These are phyloP conservation scores for Phytophthora litchii DNA, from an alignment of 352 stramenopile species.

Conservation along the genomic window DNA sequence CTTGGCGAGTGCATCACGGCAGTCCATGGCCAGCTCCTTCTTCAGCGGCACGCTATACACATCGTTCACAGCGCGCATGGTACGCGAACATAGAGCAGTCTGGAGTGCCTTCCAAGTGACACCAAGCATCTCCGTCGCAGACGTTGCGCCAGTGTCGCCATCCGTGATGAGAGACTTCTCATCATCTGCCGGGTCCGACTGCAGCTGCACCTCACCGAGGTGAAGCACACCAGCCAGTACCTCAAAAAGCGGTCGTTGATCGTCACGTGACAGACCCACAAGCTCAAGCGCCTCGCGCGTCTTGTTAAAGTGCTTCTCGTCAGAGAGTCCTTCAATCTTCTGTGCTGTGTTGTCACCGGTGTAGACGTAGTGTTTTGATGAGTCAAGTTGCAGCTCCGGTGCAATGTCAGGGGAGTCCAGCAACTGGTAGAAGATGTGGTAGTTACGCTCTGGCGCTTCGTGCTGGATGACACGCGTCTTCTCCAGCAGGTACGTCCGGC, in stretches of 20 bases:
- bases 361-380: constrained; percentile 63
- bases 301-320: constrained; percentile 84
- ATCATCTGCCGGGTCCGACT: constrained; percentile 72
- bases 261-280: constrained; percentile 82
- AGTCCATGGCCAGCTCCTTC: constrained; percentile 91
- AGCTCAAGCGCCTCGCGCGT: constrained; percentile 73
- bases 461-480: constrained; percentile 97
- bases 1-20: constrained; percentile 95
- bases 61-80: constrained; percentile 85
- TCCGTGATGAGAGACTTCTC: constrained; percentile 73
- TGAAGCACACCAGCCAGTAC: constrained; percentile 94
- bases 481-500: constrained; percentile 96
- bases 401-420: constrained; percentile 60
- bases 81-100: constrained; percentile 91
- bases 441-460: constrained; percentile 93
- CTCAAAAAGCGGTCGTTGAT: constrained; percentile 93
- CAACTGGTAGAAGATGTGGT: constrained; percentile 97
- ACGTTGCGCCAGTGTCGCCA: constrained; percentile 45
- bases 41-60: constrained; percentile 71
- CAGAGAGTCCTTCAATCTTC: constrained; percentile 78
- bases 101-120: constrained; percentile 91
- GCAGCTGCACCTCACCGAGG: constrained; percentile 92
- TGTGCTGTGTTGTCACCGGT: constrained; percentile 63
- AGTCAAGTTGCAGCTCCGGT: constrained; percentile 56
- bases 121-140: constrained; percentile 87